Conservation (phyloP, 805 yeast genomes). For the Candida ovalis region DNA sequence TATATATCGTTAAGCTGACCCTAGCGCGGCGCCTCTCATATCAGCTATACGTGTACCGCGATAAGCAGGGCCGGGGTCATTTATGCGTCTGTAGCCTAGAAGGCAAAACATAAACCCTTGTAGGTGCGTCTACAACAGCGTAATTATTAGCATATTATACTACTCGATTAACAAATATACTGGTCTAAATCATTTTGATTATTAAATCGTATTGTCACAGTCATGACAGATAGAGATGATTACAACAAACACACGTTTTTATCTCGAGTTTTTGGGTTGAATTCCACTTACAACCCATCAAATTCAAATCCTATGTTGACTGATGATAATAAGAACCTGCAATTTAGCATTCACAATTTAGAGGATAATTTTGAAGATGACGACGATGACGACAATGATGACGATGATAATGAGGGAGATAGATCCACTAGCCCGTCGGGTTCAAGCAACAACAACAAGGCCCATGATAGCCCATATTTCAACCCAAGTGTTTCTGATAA, state of each 20-base stretch:
- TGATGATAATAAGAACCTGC: conserved; percentile 26
- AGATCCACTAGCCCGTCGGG: not conserved
- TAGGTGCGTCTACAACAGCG: no score
- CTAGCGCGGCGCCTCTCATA: no score
- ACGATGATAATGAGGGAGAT: conserved; percentile 5
- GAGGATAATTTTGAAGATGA: conserved; percentile 23
- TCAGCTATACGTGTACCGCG: not conserved
- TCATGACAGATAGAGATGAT: conserved; percentile 17
- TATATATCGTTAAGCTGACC: no score
- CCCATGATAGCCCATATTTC: not conserved
- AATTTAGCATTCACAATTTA: conserved; percentile 19
- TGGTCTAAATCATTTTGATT: no score
- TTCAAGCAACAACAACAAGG: not conserved
- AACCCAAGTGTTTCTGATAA: not conserved
- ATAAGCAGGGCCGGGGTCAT: not conserved
- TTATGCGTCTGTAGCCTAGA: not conserved
- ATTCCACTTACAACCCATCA: conserved; percentile 25
- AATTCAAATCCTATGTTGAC: conserved; percentile 29
- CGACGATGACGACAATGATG: conserved; percentile 13
- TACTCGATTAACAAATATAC: no score
- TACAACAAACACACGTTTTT: conserved; percentile 49
- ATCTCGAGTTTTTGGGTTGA: conserved; percentile 58
- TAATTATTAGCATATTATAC: no score
- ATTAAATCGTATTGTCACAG: no score
- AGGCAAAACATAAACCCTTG: not conserved